Evolutionary conservation across 2,329 filamentous ascomycete species (phyloP), one percentile per base, ranked within the genome.

Genomic region (Aciculosporium take): DNA sequence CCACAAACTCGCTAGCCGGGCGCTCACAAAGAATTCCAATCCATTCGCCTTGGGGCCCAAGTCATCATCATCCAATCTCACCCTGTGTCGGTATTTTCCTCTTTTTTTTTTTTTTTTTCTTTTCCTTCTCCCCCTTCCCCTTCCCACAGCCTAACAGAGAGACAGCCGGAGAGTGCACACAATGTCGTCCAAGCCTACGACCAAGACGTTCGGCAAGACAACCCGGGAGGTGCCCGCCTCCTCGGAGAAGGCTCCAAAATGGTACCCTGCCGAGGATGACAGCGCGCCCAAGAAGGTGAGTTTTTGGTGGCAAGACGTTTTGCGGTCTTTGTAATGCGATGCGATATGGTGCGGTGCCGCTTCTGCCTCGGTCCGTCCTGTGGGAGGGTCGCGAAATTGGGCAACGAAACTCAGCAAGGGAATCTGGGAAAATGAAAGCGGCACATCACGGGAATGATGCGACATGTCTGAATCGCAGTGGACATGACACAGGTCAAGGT

Each of bases 161-260:
- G 52, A 53, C 63, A 74, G 73, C 55, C 56, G 52, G 54, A 55
- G 56, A 60, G 58, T 75, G n/a, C n/a, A n/a, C 71, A 78, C 66
- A 56, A 85, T 85, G 81, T 82, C 81, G 73, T 70, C 71, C 58
- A 80, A 82, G 78, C 69, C 69, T 60, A 72, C 76, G 71, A 84
- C 81, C 63, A 94, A 94, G 85, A 89, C 84, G 77, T 95, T 94
- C 78, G 87, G 87, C 74, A 91, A 91, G 79, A 85, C 85, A 72
- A 84, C 85, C 74, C 81, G 89, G 74, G 77, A 82, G 69, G 81
- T 95, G 68, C 87, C 84, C 68, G 79, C 84, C 69, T 68, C 75
- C 69, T 74, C 76, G 64, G 79, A 94, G 71, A 94, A 93, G 84
- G 89, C 89, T 62, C 80, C 84, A 77, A 96, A 95, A 76, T 98